A percentile compares a stretch with the other conserved stretches of the same genome.
phyloP scores from a whole-genome alignment of 768 basidiomycete species.

The Pisolithus orientalis region DNA sequence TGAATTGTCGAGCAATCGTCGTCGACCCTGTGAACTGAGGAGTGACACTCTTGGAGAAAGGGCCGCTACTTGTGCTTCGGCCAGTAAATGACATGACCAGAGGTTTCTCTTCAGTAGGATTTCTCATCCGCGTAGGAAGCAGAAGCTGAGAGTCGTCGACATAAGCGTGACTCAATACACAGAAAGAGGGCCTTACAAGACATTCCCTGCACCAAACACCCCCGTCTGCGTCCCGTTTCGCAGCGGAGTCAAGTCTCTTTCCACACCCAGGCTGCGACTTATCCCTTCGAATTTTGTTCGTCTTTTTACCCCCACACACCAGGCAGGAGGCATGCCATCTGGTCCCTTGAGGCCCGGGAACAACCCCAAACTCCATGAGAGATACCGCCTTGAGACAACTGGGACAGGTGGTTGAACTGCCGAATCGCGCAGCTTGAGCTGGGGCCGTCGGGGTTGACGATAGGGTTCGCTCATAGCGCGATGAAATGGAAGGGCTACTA shows the following conservation, averaged over 20 bases:
- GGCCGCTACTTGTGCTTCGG: constrained; percentile 18
- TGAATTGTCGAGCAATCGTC: constrained; percentile 71
- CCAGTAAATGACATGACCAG: constrained; percentile 42
- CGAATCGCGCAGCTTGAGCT: constrained; percentile 25
- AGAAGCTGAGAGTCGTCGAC: constrained; percentile 40
- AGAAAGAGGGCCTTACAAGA: constrained; percentile 41
- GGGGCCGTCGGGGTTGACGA: constrained; percentile 11
- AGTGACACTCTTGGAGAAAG: constrained; percentile 30
- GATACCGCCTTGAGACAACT: constrained; percentile 71
- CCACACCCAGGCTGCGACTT: constrained; percentile 70
- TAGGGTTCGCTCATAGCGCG: constrained; percentile 24
- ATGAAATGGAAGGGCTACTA: constrained; percentile 19
- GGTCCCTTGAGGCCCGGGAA: constrained; percentile 77
- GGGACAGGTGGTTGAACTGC: constrained; percentile 51
- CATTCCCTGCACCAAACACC: constrained; percentile 84
- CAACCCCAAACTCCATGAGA: constrained; percentile 80
- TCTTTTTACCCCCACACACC: constrained; percentile 69
- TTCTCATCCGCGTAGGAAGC: constrained; percentile 42
- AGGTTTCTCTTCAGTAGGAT: constrained; percentile 41
- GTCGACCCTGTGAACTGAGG: constrained; percentile 67
- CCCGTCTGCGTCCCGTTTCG: constrained; percentile 63
- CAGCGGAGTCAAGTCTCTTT: constrained; percentile 78
- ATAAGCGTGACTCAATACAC: neutral
- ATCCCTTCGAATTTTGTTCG: constrained; percentile 38
- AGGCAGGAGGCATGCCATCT: constrained; percentile 77